These are phyloP conservation scores for Fraxinus paxiana DNA, from an alignment of 305 asterid species.

Conservation along the genomic window DNA sequence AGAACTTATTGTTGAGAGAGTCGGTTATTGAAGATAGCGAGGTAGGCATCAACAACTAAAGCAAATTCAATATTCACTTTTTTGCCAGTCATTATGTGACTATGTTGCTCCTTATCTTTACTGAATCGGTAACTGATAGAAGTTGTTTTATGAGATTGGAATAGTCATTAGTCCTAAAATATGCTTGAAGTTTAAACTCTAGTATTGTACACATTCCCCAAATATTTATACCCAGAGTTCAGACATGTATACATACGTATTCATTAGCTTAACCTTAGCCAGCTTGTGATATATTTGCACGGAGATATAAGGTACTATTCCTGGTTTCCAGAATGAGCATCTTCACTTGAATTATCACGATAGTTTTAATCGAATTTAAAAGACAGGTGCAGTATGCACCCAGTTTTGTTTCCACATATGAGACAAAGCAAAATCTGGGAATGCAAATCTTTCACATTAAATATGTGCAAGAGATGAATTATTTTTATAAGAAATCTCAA, in stretches of 20 bases:
- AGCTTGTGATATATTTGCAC: not conserved
- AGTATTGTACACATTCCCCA: not conserved
- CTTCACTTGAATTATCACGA: not conserved
- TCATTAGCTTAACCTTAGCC: not conserved
- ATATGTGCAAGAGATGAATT: too few species aligned
- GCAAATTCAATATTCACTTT: not conserved
- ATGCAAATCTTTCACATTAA: too few species aligned
- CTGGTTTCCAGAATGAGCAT: not conserved
- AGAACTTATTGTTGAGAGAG: slow-evolving; percentile 12
- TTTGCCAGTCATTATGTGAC: not conserved
- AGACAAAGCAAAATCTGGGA: too few species aligned
- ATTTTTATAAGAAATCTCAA: too few species aligned
- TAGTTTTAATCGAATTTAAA: not conserved
- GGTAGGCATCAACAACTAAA: slow-evolving; percentile 22
- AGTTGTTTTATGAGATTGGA: too few species aligned
- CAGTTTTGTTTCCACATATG: too few species aligned
- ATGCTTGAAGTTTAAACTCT: not conserved
- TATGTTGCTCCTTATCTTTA: not conserved
- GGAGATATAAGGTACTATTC: not conserved
- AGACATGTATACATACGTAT: not conserved
- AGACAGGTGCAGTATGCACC: not conserved
- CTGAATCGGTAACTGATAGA: too few species aligned
- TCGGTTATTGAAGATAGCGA: slow-evolving; percentile 24
- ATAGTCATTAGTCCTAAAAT: not conserved
- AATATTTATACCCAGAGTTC: not conserved